Evolutionary conservation across 257 asterid species (phyloP), one percentile per base, ranked within the genome.

Genomic region (Eustoma russellianum): DNA sequence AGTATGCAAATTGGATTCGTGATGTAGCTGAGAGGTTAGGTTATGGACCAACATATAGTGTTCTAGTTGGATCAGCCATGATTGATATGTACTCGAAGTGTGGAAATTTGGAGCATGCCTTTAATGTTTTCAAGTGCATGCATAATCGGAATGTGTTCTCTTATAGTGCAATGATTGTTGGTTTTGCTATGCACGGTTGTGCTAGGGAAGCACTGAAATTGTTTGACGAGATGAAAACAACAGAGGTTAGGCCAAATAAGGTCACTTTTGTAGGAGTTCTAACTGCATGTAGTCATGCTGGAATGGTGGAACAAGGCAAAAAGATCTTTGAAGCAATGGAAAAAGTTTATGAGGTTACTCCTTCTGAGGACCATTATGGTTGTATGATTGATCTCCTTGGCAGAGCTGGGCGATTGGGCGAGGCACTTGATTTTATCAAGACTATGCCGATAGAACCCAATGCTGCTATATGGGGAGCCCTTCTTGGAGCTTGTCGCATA

Each of bases 41-140:
- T 3, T 71, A 69, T 41, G 64, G 76, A 69, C 78, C 78, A 33
- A 60, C 48, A 0, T 50, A 71, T 30, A 77, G 69, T 30, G 74
- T 79, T 9, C 74, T 74, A 34, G 57, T 86, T n/a, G 91, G 96
- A 14, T 81, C 91, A 11, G 94, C 96, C 0, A 60, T 90, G 70
- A 78, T 90, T 17, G 96, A 90, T 53, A 82, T 90, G 98, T 73
- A 90, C 72, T 76, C 96, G 0, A 86, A 83, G 54, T 86, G 98
- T 63, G 96, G 98, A n/a, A 62, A 75, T 34, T 59, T 78, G 48
- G 90, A 76, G 34, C 88, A 82, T 9, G 95, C 95, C 0, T 63
- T 50, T 15, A 56, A 50, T 17, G 82, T 83, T 56, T 90, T 86
- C 45, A 7, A 48, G 58, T 44, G 24, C 17, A 74, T 80, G 85